These are phyloP conservation scores for Colletotrichum sp. DNA, from an alignment of 2,329 filamentous ascomycete genomes.

Conservation along the genomic window DNA sequence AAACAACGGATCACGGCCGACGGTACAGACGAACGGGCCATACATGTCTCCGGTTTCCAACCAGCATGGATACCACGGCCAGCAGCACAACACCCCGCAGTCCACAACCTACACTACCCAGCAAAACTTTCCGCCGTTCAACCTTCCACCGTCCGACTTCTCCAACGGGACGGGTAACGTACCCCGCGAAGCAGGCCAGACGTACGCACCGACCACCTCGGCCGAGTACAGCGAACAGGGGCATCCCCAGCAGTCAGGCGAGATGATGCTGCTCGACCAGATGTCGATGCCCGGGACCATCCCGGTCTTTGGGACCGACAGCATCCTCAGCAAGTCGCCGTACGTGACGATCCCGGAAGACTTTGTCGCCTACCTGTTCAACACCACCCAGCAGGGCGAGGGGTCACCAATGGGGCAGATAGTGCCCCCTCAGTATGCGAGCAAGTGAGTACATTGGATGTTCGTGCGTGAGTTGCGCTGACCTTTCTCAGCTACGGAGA, in stretches of 20 bases:
- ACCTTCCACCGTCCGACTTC: slow-evolving; percentile 67
- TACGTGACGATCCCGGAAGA: slow-evolving; percentile 85
- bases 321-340: slow-evolving; percentile 80
- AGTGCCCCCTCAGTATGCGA: slow-evolving; percentile 46
- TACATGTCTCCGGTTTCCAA: slow-evolving; percentile 60
- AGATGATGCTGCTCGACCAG: slow-evolving; percentile 67
- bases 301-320: slow-evolving; percentile 86
- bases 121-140: slow-evolving; percentile 67
- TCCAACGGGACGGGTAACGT: slow-evolving; percentile 31
- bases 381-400: slow-evolving; percentile 63
- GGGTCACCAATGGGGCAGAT: slow-evolving; percentile 58
- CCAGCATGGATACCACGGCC: slow-evolving; percentile 54
- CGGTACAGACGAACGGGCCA: slow-evolving; percentile 50
- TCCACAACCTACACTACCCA: slow-evolving; percentile 60
- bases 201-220: slow-evolving; percentile 41
- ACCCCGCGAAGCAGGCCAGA: slow-evolving; percentile 38
- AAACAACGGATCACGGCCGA: slow-evolving; percentile 47
- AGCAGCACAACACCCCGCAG: slow-evolving; percentile 50
- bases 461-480: slow-evolving; percentile 22
- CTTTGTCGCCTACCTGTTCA: slow-evolving; percentile 86
- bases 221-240: slow-evolving; percentile 52
- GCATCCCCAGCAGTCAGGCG: slow-evolving; percentile 48
- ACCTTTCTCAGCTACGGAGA: slow-evolving; percentile 55
- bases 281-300: slow-evolving; percentile 72
- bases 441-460: slow-evolving; percentile 15